Conservation (phyloP, 257 asterid genomes). For the Lycium ferocissimum region DNA sequence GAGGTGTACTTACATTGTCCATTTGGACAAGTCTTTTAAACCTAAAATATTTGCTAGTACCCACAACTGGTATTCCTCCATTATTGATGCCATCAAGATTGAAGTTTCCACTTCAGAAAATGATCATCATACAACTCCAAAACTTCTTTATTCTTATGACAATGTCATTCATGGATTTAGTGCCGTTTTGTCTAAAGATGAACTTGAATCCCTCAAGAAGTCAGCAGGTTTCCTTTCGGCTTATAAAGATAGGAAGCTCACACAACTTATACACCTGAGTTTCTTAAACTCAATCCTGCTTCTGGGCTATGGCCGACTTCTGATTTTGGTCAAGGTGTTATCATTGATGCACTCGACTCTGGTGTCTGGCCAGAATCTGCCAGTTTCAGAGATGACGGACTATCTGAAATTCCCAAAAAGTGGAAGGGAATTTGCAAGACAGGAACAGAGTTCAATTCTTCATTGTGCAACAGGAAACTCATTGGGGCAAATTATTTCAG, state of each 20-base stretch:
- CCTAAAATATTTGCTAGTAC: constrained; percentile 32
- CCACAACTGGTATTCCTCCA: constrained; percentile 33
- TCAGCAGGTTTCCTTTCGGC: constrained; percentile 28
- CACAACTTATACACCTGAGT: constrained; percentile 35
- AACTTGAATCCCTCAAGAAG: constrained; percentile 27
- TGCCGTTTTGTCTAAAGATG: constrained; percentile 32
- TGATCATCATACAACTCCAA: not conserved
- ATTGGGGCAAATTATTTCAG: constrained; percentile 37
- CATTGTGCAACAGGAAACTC: constrained; percentile 40
- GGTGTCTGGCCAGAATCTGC: no score
- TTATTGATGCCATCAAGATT: not conserved
- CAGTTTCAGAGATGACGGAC: no score
- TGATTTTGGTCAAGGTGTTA: constrained; percentile 29
- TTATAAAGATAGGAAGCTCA: constrained; percentile 28
- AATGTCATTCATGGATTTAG: constrained; percentile 35
- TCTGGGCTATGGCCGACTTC: constrained; percentile 38
- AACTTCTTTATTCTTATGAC: constrained; percentile 26
- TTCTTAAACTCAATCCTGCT: constrained; percentile 33
- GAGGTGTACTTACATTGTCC: constrained; percentile 39
- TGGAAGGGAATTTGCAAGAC: constrained; percentile 39
- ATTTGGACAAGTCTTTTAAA: constrained; percentile 36
- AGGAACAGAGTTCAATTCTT: constrained; percentile 39
- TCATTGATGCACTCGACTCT: not conserved
- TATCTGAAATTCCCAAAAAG: constrained; percentile 30
- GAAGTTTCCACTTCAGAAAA: not conserved